These are phyloP conservation scores for Gryganskiella cystojenkinii DNA, from an alignment of 192 early-diverging fungal genomes.

Conservation along the genomic window DNA sequence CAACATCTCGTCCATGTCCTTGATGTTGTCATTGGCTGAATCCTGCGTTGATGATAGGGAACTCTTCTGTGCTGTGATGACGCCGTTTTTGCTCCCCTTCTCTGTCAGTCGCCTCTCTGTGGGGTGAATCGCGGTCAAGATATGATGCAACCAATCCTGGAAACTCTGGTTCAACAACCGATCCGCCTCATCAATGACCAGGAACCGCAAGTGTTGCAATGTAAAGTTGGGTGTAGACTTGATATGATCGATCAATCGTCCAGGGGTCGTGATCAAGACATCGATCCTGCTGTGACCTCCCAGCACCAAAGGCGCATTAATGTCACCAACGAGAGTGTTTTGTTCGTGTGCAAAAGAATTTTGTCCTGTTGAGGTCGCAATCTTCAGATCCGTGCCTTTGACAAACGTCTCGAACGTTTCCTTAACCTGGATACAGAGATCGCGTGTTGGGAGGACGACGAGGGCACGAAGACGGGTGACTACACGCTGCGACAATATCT, in stretches of 20 bases:
- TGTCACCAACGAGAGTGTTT: constrained; percentile 53
- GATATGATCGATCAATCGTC: constrained; percentile 92
- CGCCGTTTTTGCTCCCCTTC: too few species aligned
- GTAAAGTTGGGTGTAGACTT: constrained; percentile 87
- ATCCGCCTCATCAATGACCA: constrained; percentile 98
- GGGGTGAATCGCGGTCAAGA: constrained; percentile 70
- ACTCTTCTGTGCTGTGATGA: too few species aligned
- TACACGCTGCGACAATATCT: constrained; percentile 77
- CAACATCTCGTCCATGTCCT: too few species aligned
- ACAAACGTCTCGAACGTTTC: constrained; percentile 84
- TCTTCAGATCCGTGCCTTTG: constrained; percentile 80
- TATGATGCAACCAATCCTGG: constrained; percentile 89
- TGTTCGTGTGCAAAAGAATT: constrained; percentile 83
- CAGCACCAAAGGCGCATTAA: constrained; percentile 24
- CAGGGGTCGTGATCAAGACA: constrained; percentile 95
- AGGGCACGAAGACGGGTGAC: constrained; percentile 88
- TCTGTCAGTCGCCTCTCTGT: constrained; percentile 2
- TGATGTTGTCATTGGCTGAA: too few species aligned
- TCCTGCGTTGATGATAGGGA: too few species aligned
- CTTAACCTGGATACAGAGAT: constrained; percentile 90
- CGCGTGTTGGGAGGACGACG: constrained; percentile 92
- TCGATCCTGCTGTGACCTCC: constrained; percentile 84
- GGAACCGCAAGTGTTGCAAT: constrained; percentile 89
- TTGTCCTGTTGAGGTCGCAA: constrained; percentile 82
- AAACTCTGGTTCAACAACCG: constrained; percentile 91